Conservation (phyloP, 73 alveolate species). For the Uronychia binucleata region DNA sequence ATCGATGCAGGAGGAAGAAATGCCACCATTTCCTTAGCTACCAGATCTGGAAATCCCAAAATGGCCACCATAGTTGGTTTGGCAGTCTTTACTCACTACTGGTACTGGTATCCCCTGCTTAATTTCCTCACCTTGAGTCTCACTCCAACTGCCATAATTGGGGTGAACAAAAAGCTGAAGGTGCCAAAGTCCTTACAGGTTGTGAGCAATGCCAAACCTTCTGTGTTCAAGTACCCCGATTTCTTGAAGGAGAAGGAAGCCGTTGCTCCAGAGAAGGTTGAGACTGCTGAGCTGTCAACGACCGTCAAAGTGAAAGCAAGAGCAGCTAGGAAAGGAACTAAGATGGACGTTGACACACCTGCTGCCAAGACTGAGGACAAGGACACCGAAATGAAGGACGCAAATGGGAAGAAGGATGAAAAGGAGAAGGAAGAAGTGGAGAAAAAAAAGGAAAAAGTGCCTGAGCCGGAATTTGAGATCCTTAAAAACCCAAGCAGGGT, state of each 20-base stretch:
- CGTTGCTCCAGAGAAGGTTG: constrained; percentile 76
- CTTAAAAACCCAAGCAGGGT: constrained; percentile 90
- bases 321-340: constrained; percentile 78
- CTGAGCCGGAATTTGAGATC: constrained; percentile 84
- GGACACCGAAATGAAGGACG: constrained; percentile 74
- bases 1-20: constrained; percentile 96
- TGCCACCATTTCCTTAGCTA: constrained; percentile 76
- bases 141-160: constrained; percentile 94
- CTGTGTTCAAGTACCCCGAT: constrained; percentile 88
- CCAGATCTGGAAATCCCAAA: constrained; percentile 88
- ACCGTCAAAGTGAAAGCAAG: constrained; percentile 95
- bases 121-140: constrained; percentile 92
- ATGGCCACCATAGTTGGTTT: constrained; percentile 93
- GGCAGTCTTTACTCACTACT: constrained; percentile 90
- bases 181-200: constrained; percentile 85
- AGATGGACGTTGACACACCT: constrained; percentile 54
- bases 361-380: constrained; percentile 33
- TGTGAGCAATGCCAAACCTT: constrained; percentile 87
- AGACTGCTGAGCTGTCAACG: constrained; percentile 94
- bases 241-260: constrained; percentile 81
- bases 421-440: constrained; percentile 71
- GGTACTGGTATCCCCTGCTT: constrained; percentile 99
- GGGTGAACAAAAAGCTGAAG: constrained; percentile 86
- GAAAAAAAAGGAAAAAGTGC: constrained; percentile 69
- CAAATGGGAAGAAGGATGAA: constrained; percentile 29